A percentile compares a stretch with the other conserved stretches of the same genome.
These are phyloP conservation scores for Gracilaria gracilis DNA, from an alignment of 23 red algal species.

Conservation along the genomic window DNA sequence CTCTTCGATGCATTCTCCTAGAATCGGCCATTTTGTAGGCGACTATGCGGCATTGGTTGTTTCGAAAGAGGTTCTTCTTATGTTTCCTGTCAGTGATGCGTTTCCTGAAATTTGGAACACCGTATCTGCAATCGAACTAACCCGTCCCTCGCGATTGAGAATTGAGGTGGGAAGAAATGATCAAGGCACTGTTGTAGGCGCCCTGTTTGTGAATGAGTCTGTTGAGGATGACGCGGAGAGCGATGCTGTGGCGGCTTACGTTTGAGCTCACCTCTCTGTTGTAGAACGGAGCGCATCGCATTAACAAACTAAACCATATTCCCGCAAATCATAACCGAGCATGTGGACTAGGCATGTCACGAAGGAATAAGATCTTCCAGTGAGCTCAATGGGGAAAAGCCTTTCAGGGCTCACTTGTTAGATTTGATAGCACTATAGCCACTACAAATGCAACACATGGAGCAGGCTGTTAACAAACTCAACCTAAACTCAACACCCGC, in stretches of 20 bases:
- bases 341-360: too few relatives aligned
- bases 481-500: background rate
- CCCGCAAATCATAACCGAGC: too few relatives aligned
- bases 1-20: slow-evolving; percentile 39
- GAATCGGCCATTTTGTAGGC: slow-evolving; percentile 43
- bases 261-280: background rate
- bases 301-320: background rate
- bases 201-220: slow-evolving; percentile 44
- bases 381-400: too few relatives aligned
- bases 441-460: too few relatives aligned
- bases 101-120: slow-evolving; percentile 40
- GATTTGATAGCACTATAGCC: too few relatives aligned
- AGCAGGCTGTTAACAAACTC: background rate
- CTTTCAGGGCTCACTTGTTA: too few relatives aligned
- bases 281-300: background rate
- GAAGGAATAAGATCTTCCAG: too few relatives aligned
- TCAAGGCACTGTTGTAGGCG: slow-evolving; percentile 44
- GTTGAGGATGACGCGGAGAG: slow-evolving; percentile 3
- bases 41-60: slow-evolving; percentile 35
- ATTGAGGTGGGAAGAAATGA: slow-evolving; percentile 51
- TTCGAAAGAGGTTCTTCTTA: slow-evolving; percentile 13
- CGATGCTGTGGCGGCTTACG: slow-evolving; percentile 26
- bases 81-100: slow-evolving; percentile 46
- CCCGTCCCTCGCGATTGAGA: slow-evolving; percentile 14
- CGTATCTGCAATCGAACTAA: slow-evolving; percentile 32